A percentile compares a stretch with the other conserved stretches of the same genome.
Evolutionary conservation across 257 asterid genomes (phyloP).

Genomic region (Rubia yunnanensis): DNA sequence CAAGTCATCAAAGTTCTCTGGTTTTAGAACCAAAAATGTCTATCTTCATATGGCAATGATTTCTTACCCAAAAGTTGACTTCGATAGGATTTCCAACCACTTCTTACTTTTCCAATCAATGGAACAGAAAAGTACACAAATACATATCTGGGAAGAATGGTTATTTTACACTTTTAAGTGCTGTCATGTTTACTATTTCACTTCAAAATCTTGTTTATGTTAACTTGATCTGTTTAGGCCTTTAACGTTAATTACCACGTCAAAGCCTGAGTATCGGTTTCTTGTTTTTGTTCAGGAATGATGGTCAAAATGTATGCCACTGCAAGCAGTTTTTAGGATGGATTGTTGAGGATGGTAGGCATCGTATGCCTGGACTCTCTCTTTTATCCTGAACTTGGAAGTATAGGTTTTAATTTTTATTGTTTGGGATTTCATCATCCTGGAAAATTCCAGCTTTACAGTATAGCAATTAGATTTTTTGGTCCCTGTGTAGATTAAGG

Average conservation of each 20-base stretch:
- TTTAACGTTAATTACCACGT: neutral
- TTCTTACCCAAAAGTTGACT: neutral
- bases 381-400: neutral
- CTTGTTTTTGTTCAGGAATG: neutral
- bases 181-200: neutral
- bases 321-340: neutral
- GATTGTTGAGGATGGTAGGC: neutral
- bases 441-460: neutral
- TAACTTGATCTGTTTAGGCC: neutral
- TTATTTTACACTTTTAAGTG: neutral
- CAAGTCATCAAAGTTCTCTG: neutral
- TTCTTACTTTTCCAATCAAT: too few species aligned
- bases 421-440: neutral
- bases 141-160: neutral
- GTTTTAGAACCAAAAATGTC: neutral
- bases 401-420: neutral
- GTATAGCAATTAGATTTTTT: neutral
- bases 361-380: neutral
- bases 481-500: conserved; percentile 6
- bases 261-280: neutral
- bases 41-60: neutral
- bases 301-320: neutral
- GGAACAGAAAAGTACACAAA: too few species aligned
- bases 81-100: too few species aligned
- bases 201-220: neutral